Base-by-base conservation (phyloP, 352 stramenopile genomes). In the Phytophthora megakarya region DNA sequence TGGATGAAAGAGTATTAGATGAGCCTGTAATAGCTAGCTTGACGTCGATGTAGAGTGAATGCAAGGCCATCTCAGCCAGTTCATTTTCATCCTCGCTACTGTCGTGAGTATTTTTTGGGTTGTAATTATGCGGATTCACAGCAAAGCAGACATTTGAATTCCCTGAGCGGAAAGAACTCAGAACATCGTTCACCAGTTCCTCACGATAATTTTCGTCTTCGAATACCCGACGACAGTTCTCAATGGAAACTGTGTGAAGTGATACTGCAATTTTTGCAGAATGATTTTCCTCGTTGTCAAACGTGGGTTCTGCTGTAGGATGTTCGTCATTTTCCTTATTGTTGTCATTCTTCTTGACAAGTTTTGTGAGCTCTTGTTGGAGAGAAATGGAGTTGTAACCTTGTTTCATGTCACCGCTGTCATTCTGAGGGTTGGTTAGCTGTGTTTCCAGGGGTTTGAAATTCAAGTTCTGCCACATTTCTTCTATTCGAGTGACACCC, bases 401-500 rank as follows among this genome's bases (percentile, higher is more conserved):
- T 13, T 70, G 54, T 16, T 58, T 61, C 3, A 7, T 39, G 28
- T 7, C 19, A 21, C n/a, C 16, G 25, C 9, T 28, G 1, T 61
- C 21, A 4, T 16, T 60, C 6, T 22, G 19, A 26, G 37, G 38
- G 38, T 61, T 48, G 16, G 22, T 49, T 12, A 57, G 32, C n/a
- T 65, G 49, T 33, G 22, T 23, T 18, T 45, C 38, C 23, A 75
- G 54, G 3, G 79, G 70, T 28, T 76, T 83, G 6, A 84, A 53
- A 5, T 47, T 48, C 28, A 88, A 43, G 28, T 68, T 76, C 22
- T 85, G 65, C 81, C 81, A 90, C 77, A 90, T 90, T 38, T 72
- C 73, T 39, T 90, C 81, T 11, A 90, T 70, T 33, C 76, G 75
- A 37, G 62, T 47, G 1, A 60, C 42, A 4, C 33, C 64, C 43